A percentile compares a stretch with the other conserved stretches of the same genome.
phyloP scores from a whole-genome alignment of 202 grass and related monocot species.

The Schoenoplectus tabernaemontani region DNA sequence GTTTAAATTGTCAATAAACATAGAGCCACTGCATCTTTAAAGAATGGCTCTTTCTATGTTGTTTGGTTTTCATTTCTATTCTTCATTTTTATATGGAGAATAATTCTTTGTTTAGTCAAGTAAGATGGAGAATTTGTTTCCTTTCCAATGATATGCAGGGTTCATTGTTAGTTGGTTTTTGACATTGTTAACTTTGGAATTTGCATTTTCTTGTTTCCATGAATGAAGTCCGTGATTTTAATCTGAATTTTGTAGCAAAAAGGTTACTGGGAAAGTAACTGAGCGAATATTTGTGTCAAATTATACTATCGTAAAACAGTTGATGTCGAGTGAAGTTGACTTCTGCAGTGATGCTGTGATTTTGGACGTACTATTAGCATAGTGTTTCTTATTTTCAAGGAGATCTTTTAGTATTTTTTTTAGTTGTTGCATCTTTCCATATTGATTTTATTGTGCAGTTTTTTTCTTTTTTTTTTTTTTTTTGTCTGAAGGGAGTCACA shows the following conservation, averaged over 20 bases:
- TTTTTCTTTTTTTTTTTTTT: too few relatives aligned
- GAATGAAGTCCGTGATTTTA: background rate
- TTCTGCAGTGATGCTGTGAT: background rate
- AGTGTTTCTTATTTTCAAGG: background rate
- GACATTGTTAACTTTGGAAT: background rate
- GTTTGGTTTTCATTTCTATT: background rate
- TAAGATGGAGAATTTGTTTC: background rate
- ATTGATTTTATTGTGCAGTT: too few relatives aligned
- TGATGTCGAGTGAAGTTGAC: background rate
- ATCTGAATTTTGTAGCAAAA: background rate
- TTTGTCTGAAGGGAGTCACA: too few relatives aligned
- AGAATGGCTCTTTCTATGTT: background rate
- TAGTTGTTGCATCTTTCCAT: background rate
- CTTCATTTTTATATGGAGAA: background rate
- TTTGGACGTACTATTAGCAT: background rate
- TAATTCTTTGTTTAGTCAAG: background rate
- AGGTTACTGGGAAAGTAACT: background rate
- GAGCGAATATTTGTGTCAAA: background rate
- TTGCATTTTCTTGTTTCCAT: background rate
- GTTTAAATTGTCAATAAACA: background rate
- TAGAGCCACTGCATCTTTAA: background rate
- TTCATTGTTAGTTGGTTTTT: background rate
- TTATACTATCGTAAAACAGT: background rate
- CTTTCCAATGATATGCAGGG: background rate
- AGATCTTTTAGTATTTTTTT: background rate